Evolutionary conservation across 176 grass and related monocot species (phyloP).

Genomic region (Zea luxurians): DNA sequence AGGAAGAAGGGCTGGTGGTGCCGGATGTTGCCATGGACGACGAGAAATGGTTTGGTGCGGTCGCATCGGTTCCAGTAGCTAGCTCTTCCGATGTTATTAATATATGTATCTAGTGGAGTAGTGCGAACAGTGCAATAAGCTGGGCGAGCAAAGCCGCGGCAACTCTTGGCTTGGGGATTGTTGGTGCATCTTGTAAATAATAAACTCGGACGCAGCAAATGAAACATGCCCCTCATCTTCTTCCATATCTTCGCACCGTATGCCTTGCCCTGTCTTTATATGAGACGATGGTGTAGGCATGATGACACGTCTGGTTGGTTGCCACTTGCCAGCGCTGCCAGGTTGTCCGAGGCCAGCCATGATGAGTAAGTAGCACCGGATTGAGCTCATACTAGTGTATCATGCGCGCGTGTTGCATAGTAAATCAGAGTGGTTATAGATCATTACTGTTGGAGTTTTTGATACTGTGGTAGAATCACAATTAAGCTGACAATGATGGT

Average conservation of each 20-base stretch:
- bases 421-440: too few species aligned
- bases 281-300: too few species aligned
- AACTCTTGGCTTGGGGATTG: conserved; percentile 23
- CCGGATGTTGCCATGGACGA: neutral
- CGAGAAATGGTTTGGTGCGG: neutral
- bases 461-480: too few species aligned
- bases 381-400: too few species aligned
- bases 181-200: conserved; percentile 47
- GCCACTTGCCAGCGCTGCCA: too few species aligned
- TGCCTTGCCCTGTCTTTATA: too few species aligned
- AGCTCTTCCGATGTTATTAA: neutral
- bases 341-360: too few species aligned
- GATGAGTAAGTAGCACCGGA: too few species aligned
- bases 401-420: too few species aligned
- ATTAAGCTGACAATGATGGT: too few species aligned
- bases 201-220: conserved; percentile 36
- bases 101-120: neutral
- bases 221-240: neutral
- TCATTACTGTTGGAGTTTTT: too few species aligned
- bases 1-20: neutral
- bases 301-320: too few species aligned
- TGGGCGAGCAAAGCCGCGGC: conserved; percentile 25
- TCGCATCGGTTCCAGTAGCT: neutral
- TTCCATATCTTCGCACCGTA: neutral
- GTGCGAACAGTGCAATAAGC: conserved; percentile 28